Percentiles rank a stretch among this genome's conserved stretches.
phyloP scores from a whole-genome alignment of 2,329 filamentous ascomycete genomes.

The Madurella mycetomatis region DNA sequence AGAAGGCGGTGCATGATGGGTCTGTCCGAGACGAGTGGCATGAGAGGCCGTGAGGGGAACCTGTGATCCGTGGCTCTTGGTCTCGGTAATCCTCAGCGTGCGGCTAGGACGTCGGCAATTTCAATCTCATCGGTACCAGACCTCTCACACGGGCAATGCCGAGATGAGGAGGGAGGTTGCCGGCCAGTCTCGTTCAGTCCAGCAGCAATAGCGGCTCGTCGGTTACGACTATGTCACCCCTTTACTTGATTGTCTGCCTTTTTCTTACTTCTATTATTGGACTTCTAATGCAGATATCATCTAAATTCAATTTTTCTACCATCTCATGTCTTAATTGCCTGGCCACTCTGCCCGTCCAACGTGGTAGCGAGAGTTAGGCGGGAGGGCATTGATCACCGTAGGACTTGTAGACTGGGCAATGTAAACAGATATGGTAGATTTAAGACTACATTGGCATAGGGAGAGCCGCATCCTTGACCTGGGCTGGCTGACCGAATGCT shows the following conservation, averaged over 20 bases:
- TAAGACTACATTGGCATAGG: too few relatives aligned
- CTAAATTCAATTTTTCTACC: conserved; percentile 38
- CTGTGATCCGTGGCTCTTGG: too few relatives aligned
- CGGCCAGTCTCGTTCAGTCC: not conserved
- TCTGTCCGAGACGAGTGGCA: not conserved
- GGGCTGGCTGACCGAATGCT: not conserved
- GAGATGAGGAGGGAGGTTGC: not conserved
- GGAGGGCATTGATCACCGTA: too few relatives aligned
- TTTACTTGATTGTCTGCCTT: conserved; percentile 17
- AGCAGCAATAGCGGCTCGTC: conserved; percentile 7
- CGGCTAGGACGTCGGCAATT: not conserved
- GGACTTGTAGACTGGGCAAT: too few relatives aligned
- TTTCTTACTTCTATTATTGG: conserved; percentile 52
- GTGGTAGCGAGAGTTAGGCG: too few relatives aligned
- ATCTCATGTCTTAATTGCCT: not conserved
- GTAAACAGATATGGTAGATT: too few relatives aligned
- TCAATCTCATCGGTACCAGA: not conserved
- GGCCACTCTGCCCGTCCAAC: too few relatives aligned
- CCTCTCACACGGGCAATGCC: not conserved
- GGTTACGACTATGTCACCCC: conserved; percentile 12
- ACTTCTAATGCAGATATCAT: conserved; percentile 62
- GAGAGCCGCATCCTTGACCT: not conserved
- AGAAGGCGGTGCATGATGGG: conserved; percentile 7
- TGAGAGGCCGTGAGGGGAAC: not conserved
- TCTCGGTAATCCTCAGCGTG: not conserved